Conservation (phyloP, 2,329 filamentous ascomycete species). For the Xylariomycetidae sp. region DNA sequence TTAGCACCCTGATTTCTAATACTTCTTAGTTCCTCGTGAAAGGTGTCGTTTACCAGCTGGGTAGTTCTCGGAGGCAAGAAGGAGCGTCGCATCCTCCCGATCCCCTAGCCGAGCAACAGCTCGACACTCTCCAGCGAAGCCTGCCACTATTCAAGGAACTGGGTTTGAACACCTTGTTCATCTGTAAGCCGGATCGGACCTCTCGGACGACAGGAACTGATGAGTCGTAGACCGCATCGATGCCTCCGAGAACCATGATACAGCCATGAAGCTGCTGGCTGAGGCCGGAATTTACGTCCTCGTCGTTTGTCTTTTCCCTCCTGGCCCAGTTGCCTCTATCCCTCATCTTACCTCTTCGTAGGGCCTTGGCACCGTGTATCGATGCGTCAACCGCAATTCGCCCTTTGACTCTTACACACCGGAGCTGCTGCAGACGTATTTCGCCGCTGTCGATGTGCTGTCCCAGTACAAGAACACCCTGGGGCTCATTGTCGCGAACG, state of each 20-base stretch:
- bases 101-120: slow-evolving; percentile 13
- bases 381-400: slow-evolving; percentile 4
- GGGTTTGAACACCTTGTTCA: slow-evolving; percentile 20
- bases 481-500: slow-evolving; percentile 18
- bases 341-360: slow-evolving; percentile 1
- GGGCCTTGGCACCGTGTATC: slow-evolving; percentile 7
- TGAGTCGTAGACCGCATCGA: slow-evolving; percentile 13
- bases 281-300: slow-evolving; percentile 24
- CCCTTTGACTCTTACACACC: slow-evolving; percentile 13
- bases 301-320: too few species aligned
- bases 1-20: too few species aligned
- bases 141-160: slow-evolving; percentile 20
- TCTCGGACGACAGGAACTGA: not conserved
- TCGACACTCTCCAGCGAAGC: slow-evolving; percentile 15
- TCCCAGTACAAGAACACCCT: slow-evolving; percentile 23
- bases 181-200: slow-evolving; percentile 13
- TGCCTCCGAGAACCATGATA: slow-evolving; percentile 13
- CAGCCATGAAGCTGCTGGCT: slow-evolving; percentile 17
- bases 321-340: too few species aligned
- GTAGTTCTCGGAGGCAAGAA: not conserved
- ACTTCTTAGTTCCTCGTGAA: slow-evolving; percentile 16
- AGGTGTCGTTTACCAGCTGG: slow-evolving; percentile 16
- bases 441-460: slow-evolving; percentile 20
- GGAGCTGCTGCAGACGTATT: slow-evolving; percentile 12
- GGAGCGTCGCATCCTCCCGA: slow-evolving; percentile 4